Percentiles rank a stretch among this genome's conserved stretches.
These are phyloP conservation scores for Umbelopsis sp. DNA, from an alignment of 371 early-diverging fungal genomes.

Conservation along the genomic window DNA sequence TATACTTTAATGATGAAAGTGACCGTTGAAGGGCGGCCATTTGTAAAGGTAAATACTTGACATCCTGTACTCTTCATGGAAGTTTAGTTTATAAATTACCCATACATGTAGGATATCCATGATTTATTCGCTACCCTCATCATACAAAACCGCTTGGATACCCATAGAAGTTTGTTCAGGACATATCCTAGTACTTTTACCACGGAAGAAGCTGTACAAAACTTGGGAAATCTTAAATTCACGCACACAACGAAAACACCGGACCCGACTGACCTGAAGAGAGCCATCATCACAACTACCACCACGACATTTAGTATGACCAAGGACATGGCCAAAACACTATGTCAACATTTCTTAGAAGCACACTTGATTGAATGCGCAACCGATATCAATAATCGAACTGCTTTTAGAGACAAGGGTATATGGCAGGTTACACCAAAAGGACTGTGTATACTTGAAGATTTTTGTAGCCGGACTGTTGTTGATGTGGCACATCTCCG, in stretches of 20 bases:
- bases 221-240: constrained; percentile 55
- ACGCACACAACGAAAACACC: constrained; percentile 56
- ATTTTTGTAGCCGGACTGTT: constrained; percentile 50
- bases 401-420: constrained; percentile 53
- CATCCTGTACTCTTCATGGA: no score
- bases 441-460: constrained; percentile 61
- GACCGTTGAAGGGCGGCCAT: constrained; percentile 52
- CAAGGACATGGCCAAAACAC: constrained; percentile 65
- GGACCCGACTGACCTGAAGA: constrained; percentile 64
- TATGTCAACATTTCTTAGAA: constrained; percentile 67
- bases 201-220: constrained; percentile 62
- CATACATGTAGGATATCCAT: constrained; percentile 55
- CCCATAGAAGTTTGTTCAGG: constrained; percentile 58
- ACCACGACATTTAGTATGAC: constrained; percentile 71
- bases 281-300: constrained; percentile 52
- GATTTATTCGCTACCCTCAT: constrained; percentile 67
- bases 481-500: constrained; percentile 36
- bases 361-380: constrained; percentile 60
- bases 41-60: constrained; percentile 37
- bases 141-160: constrained; percentile 58
- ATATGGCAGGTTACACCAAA: constrained; percentile 65
- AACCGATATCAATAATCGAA: constrained; percentile 49
- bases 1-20: constrained; percentile 57
- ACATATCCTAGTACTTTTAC: constrained; percentile 63
- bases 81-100: no score